Evolutionary conservation across 2,329 filamentous ascomycete species (phyloP).

Genomic region (Keithomyces neogunnii): DNA sequence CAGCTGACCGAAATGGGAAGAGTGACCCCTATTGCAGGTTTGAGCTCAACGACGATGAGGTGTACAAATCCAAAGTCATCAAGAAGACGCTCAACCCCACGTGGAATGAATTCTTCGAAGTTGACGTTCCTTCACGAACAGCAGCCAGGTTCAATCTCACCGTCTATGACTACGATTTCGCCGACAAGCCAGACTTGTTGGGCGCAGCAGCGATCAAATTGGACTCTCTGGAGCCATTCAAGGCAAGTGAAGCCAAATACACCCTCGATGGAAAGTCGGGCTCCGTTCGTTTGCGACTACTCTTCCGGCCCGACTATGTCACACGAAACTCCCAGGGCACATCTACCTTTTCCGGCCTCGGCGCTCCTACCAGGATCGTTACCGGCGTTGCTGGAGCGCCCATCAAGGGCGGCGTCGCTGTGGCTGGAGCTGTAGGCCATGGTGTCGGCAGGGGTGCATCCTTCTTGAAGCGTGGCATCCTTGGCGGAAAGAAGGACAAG

Average conservation of each 20-base stretch:
- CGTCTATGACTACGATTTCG: conserved; percentile 95
- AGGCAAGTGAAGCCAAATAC: conserved; percentile 64
- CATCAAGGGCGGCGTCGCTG: conserved; percentile 83
- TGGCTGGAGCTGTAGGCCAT: conserved; percentile 62
- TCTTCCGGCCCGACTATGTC: conserved; percentile 92
- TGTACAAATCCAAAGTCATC: conserved; percentile 90
- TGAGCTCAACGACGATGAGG: conserved; percentile 75
- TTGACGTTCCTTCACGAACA: conserved; percentile 73
- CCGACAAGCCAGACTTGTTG: conserved; percentile 87
- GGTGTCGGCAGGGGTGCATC: conserved; percentile 84
- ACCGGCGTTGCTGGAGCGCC: conserved; percentile 73
- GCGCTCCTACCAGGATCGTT: conserved; percentile 78
- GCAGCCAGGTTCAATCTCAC: conserved; percentile 74
- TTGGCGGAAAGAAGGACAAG: conserved; percentile 59
- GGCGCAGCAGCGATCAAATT: conserved; percentile 71
- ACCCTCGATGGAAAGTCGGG: conserved; percentile 85
- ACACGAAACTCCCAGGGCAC: conserved; percentile 80
- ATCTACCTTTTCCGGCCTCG: conserved; percentile 87
- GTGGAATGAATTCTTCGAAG: conserved; percentile 96
- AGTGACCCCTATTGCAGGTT: conserved; percentile 98
- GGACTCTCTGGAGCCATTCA: conserved; percentile 75
- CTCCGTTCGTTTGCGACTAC: conserved; percentile 67
- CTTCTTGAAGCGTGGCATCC: conserved; percentile 81
- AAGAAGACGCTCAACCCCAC: conserved; percentile 94
- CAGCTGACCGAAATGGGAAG: conserved; percentile 91